Conservation (phyloP, 768 basidiomycete genomes). For the Xerocomus spinulosus region DNA sequence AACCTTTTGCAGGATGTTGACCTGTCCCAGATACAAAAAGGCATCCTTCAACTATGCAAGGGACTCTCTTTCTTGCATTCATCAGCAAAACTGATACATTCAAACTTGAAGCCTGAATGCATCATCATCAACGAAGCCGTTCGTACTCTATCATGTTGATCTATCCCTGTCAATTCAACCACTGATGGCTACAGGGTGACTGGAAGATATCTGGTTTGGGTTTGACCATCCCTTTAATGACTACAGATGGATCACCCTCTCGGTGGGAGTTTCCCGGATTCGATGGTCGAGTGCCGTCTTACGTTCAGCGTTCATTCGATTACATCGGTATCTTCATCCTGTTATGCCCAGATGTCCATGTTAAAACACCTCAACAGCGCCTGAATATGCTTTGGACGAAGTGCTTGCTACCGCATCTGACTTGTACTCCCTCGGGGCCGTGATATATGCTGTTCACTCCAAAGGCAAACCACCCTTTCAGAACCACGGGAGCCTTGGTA, state of each 20-base stretch:
- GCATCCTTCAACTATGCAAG: slow-evolving; percentile 88
- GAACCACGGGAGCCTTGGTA: slow-evolving; percentile 71
- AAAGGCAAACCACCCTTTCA: slow-evolving; percentile 84
- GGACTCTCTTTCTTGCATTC: slow-evolving; percentile 87
- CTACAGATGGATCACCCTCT: slow-evolving; percentile 64
- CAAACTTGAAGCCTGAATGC: slow-evolving; percentile 83
- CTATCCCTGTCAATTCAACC: not conserved
- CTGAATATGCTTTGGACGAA: slow-evolving; percentile 93
- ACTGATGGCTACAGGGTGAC: slow-evolving; percentile 66
- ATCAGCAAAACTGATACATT: slow-evolving; percentile 88
- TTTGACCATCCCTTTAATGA: slow-evolving; percentile 71
- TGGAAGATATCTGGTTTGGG: slow-evolving; percentile 96
- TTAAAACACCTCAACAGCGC: slow-evolving; percentile 49
- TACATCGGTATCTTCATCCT: slow-evolving; percentile 67
- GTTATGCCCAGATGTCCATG: not conserved
- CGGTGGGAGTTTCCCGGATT: slow-evolving; percentile 90
- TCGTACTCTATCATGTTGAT: slow-evolving; percentile 25
- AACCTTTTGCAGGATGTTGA: slow-evolving; percentile 1
- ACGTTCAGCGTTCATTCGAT: slow-evolving; percentile 89
- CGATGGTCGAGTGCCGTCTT: slow-evolving; percentile 73
- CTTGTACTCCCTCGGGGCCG: slow-evolving; percentile 87
- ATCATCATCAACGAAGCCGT: slow-evolving; percentile 89
- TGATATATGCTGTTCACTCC: slow-evolving; percentile 89
- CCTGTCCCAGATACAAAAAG: slow-evolving; percentile 80
- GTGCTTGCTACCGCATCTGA: slow-evolving; percentile 82